Evolutionary conservation across 768 basidiomycete species (phyloP).

Genomic region (Naganishia kalamii): DNA sequence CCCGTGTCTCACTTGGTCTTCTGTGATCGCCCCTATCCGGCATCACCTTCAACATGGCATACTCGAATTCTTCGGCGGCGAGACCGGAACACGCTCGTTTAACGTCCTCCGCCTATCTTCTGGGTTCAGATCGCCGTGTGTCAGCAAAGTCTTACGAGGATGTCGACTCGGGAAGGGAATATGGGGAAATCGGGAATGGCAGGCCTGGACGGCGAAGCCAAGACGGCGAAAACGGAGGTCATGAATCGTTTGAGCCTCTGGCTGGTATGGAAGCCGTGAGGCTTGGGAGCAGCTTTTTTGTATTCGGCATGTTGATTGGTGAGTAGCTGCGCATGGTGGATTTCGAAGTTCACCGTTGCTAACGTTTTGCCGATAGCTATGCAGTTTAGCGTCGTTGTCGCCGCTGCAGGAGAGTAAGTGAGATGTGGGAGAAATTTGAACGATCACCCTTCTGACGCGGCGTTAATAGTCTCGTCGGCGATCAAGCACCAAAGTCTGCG

Average conservation of each 20-base stretch:
- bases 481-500: conserved; percentile 22
- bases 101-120: conserved; percentile 19
- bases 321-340: not conserved
- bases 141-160: conserved; percentile 1
- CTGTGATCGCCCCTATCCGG: conserved; percentile 13
- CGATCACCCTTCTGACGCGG: not conserved
- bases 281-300: conserved; percentile 15
- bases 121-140: not conserved
- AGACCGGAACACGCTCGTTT: conserved; percentile 16
- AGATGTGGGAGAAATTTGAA: not conserved
- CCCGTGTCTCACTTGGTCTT: not conserved
- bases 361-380: not conserved
- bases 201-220: not conserved
- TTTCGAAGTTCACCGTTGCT: not conserved
- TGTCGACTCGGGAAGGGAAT: not conserved
- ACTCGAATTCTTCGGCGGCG: conserved; percentile 1
- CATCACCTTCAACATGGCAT: not conserved
- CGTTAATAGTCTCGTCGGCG: conserved; percentile 12
- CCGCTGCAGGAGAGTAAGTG: conserved; percentile 19
- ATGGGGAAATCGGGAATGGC: conserved; percentile 9
- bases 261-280: conserved; percentile 18
- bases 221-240: not conserved
- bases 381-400: conserved; percentile 20
- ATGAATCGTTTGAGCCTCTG: not conserved
- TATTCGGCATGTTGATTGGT: conserved; percentile 23